These are phyloP conservation scores for Rubia peregrina DNA, from an alignment of 305 asterid genomes.

Conservation along the genomic window DNA sequence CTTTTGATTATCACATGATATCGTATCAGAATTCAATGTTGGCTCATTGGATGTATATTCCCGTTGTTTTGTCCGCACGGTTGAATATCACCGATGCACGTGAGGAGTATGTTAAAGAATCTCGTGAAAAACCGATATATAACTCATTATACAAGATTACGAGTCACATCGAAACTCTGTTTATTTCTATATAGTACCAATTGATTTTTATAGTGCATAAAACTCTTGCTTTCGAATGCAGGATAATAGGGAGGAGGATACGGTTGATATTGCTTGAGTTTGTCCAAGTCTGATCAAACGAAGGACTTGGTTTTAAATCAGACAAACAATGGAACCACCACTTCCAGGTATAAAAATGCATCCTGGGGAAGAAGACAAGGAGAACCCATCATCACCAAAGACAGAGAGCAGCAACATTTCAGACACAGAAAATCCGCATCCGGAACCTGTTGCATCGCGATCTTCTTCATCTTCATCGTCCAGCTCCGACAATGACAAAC, in stretches of 20 bases:
- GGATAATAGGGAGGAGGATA: conserved; percentile 11
- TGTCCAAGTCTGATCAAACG: neutral
- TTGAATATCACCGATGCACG: too few species aligned
- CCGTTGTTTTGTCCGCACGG: too few species aligned
- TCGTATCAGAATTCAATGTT: too few species aligned
- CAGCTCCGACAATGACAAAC: conserved; percentile 21
- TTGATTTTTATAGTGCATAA: too few species aligned
- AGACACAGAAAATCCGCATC: conserved; percentile 13
- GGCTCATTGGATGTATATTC: too few species aligned
- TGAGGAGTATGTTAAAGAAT: too few species aligned
- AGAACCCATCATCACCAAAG: conserved; percentile 15
- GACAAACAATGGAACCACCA: conserved; percentile 14
- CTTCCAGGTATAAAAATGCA: conserved; percentile 17
- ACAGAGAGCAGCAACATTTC: conserved; percentile 16
- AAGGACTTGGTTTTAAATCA: conserved; percentile 7
- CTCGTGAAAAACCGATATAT: too few species aligned
- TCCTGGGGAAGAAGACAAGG: conserved; percentile 20
- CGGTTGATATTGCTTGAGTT: conserved; percentile 1
- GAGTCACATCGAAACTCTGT: too few species aligned
- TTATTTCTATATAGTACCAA: neutral
- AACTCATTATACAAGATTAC: neutral
- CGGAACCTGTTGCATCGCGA: conserved; percentile 25
- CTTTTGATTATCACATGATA: too few species aligned
- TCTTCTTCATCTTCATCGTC: conserved; percentile 24
- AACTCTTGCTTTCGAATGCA: too few species aligned